Conservation (phyloP, 257 asterid genomes). For the Solanum sitiens region DNA sequence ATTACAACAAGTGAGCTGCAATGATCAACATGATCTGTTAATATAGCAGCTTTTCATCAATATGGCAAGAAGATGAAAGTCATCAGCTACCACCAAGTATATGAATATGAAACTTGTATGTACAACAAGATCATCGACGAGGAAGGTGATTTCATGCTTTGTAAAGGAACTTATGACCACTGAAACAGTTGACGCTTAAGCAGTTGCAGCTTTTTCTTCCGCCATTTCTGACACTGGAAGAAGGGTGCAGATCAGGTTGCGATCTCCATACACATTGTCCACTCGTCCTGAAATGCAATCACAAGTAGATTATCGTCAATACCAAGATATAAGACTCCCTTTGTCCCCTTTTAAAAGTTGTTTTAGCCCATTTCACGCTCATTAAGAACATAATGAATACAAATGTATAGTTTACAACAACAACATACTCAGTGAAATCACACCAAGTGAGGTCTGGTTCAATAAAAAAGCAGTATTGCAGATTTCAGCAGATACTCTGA, state of each 20-base stretch:
- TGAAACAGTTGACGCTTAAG: slow-evolving; percentile 26
- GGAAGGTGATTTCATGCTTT: neutral
- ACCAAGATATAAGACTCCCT: neutral
- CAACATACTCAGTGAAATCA: too few species aligned
- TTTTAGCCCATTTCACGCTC: neutral
- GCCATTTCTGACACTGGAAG: slow-evolving; percentile 77
- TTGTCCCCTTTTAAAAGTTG: neutral
- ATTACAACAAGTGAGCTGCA: slow-evolving; percentile 25
- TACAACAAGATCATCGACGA: slow-evolving; percentile 25
- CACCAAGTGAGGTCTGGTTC: neutral
- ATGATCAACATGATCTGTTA: slow-evolving; percentile 24
- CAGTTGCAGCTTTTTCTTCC: slow-evolving; percentile 76
- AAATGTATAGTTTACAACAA: neutral
- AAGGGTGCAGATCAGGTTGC: slow-evolving; percentile 95
- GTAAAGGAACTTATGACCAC: neutral
- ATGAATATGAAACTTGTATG: slow-evolving; percentile 17
- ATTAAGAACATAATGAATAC: neutral
- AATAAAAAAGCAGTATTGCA: neutral
- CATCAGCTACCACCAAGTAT: slow-evolving; percentile 26
- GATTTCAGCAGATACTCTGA: neutral
- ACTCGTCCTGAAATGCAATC: slow-evolving; percentile 58
- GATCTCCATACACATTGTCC: slow-evolving; percentile 97
- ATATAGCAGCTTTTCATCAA: slow-evolving; percentile 15
- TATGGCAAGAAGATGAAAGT: slow-evolving; percentile 7
- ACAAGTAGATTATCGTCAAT: neutral